Percentiles rank a stretch among this genome's conserved stretches.
Conservation (phyloP, 495 filamentous ascomycete genomes). For the Aspergillus kassunensis region DNA sequence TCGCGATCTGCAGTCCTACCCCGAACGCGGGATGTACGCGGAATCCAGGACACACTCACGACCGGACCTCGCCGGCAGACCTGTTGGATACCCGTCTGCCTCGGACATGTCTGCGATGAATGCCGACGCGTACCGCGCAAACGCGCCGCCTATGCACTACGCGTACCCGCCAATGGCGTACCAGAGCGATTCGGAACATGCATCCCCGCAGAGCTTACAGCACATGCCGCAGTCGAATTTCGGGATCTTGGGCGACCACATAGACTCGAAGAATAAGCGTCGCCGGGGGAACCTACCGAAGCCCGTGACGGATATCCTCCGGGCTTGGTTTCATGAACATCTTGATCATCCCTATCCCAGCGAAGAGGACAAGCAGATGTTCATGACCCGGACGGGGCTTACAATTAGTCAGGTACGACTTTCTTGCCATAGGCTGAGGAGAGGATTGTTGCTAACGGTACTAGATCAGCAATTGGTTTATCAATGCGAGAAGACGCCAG, state of each 20-base stretch:
- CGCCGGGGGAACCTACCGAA: conserved; percentile 85
- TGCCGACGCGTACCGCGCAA: conserved; percentile 23
- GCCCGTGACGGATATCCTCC: conserved; percentile 74
- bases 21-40: conserved; percentile 29
- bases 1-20: conserved; percentile 37
- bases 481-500: conserved; percentile 79
- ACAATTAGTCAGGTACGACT: conserved; percentile 80
- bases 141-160: conserved; percentile 27
- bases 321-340: conserved; percentile 76
- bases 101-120: conserved; percentile 19
- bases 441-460: background rate
- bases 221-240: conserved; percentile 41
- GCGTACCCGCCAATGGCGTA: conserved; percentile 31
- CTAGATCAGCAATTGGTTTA: conserved; percentile 94
- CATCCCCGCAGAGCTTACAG: conserved; percentile 25
- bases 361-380: conserved; percentile 83
- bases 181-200: conserved; percentile 31
- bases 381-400: conserved; percentile 71
- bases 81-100: conserved; percentile 10
- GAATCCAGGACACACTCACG: conserved; percentile 28
- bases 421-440: no score
- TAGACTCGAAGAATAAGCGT: conserved; percentile 50
- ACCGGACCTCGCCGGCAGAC: conserved; percentile 25
- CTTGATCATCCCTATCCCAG: conserved; percentile 81
- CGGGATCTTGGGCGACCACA: conserved; percentile 41